Base-by-base conservation (phyloP, 2,329 filamentous ascomycete genomes). In the Fusarium scirpi region DNA sequence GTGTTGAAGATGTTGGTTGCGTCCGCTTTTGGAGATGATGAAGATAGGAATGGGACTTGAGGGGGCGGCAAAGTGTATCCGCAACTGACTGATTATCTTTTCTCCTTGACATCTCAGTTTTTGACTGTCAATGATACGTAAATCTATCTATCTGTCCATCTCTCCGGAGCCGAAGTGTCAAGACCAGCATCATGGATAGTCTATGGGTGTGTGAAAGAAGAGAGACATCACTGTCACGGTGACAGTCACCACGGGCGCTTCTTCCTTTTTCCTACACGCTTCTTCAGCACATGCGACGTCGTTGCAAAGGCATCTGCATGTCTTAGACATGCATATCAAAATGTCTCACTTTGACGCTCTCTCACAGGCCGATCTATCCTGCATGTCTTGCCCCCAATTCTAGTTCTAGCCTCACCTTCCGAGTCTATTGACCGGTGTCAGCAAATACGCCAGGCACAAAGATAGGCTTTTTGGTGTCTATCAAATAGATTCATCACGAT, bases 261-360 rank as follows among this genome's bases (percentile, higher is more conserved):
- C 60, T 40, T 57, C 46, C 60, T 52, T 24, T 24, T 24, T 24
- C 24, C 24, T 24, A n/a, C n/a, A n/a, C n/a, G 30, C 24, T 57
- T 60, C 55, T 69, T 71, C 66, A 71, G 67, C 62, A 69, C 69
- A 67, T 63, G 63, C 70, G 62, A 69, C 53, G 65, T 73, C 67
- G 71, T 74, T 72, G 69, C 58, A 44, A 44, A 53, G 61, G 52
- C 47, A 68, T 68, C 72, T 78, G 76, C 71, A 76, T 78, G 78
- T 80, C 80, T 73, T 2, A 67, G 77, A 78, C 76, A 77, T 78
- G 73, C 76, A 74, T 71, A 64, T 69, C 71, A 69, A 25, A 73
- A 77, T 81, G 80, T 82, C 80, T 82, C 74, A 78, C 74, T 78
- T 62, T 67, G 53, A 54, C 67, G 51, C 62, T 64, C 76, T 79